phyloP scores from a whole-genome alignment of 2,329 filamentous ascomycete species.

The Exophiala dermatitidis region DNA sequence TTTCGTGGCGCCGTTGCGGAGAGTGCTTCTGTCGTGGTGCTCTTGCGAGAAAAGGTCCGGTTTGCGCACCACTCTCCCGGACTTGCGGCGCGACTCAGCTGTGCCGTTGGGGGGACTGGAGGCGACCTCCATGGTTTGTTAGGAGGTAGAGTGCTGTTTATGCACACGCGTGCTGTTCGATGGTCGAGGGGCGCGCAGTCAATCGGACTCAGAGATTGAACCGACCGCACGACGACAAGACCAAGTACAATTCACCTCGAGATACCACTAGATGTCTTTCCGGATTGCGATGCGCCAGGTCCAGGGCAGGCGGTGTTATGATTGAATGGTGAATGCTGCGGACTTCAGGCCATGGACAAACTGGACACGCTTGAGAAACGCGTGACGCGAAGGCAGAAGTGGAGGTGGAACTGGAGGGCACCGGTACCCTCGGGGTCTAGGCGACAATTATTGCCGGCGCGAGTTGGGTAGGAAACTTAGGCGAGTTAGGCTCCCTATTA shows the following conservation, averaged over 20 bases:
- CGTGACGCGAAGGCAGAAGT: slow-evolving; percentile 12
- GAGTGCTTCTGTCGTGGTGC: slow-evolving; percentile 28
- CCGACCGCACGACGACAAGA: too few species aligned
- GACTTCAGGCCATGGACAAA: neutral
- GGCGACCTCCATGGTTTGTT: slow-evolving; percentile 6
- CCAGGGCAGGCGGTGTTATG: too few species aligned
- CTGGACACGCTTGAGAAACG: slow-evolving; percentile 10
- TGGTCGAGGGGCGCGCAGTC: neutral
- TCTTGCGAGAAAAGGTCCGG: slow-evolving; percentile 39
- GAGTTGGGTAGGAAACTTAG: too few species aligned
- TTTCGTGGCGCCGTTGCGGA: slow-evolving; percentile 36
- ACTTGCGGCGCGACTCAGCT: slow-evolving; percentile 35
- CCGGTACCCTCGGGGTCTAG: too few species aligned
- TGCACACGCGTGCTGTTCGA: too few species aligned
- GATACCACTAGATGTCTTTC: too few species aligned
- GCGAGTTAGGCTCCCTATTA: too few species aligned
- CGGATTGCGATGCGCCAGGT: too few species aligned
- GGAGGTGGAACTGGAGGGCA: neutral
- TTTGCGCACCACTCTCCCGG: slow-evolving; percentile 38
- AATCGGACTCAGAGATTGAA: too few species aligned
- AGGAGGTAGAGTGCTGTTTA: neutral
- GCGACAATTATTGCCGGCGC: too few species aligned
- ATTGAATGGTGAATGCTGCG: neutral
- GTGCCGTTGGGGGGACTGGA: slow-evolving; percentile 20
- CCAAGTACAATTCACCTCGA: too few species aligned